Base-by-base conservation (phyloP, 2,329 filamentous ascomycete species). In the Epichloe sp. region DNA sequence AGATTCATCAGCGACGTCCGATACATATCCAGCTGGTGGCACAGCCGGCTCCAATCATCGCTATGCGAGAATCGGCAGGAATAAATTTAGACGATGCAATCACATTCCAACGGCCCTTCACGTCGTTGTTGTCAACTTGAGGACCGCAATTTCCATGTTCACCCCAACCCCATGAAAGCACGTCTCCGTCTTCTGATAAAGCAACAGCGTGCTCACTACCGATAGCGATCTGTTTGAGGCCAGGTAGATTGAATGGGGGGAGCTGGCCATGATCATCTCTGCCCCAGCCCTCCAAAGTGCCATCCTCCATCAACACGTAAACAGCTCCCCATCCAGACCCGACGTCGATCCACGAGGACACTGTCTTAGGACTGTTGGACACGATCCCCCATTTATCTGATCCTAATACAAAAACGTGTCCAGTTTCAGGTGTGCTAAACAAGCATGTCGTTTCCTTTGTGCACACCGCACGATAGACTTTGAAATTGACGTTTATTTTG, bases 61-160 rank as follows among this genome's bases (percentile, higher is more conserved):
- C 68, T 51, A 88, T 79, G 19, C 69, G 68, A 51, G 70, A 72
- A 10, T 67, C 70, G 4, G 73, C 63, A 15, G 75, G 73, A 40
- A 82, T 68, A 60, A 75, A 74, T 56, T 73, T 75, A 49, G 72
- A 71, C 44, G 80, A 77, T 21, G 76, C 75, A 61, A 94, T 78
- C 53, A 79, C 69, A 62, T 84, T 89, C 73, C 78, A 87, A 53
- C 73, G 74, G 10, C 78, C 83, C 56, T 83, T 84, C 44, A 89
- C 81, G 65, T 86, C 79, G 47, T 80, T 81, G 54, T 76, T 71
- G 17, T 75, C 70, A 54, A 81, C 79, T 12, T 77, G 72, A 37
- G 80, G 78, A 3, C 93, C 93, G 65, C 93, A 98, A 64, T 98
- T 98, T 1, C 93, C 93, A 68, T 98, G 93, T 68, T 97, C 91